Evolutionary conservation across 257 asterid species (phyloP).

Genomic region (Solanum lycopersicoides): DNA sequence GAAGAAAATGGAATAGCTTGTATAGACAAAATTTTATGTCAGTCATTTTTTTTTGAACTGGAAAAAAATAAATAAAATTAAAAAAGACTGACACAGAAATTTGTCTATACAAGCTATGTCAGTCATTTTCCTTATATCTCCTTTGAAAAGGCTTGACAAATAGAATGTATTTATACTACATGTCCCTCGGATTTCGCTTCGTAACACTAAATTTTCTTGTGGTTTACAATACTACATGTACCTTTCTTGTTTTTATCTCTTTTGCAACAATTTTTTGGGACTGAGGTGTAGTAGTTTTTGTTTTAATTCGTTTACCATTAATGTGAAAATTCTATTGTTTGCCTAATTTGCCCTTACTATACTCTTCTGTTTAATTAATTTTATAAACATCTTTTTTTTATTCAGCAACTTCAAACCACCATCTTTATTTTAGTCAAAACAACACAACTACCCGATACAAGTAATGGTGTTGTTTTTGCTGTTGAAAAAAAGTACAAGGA

Average conservation of each 20-base stretch:
- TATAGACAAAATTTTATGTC: not conserved
- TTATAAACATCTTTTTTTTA: not conserved
- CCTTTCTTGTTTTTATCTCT: not conserved
- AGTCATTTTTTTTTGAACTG: not conserved
- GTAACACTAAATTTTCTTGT: not conserved
- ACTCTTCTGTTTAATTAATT: not conserved
- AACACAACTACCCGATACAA: not conserved
- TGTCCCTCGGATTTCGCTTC: not conserved
- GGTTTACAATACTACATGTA: not conserved
- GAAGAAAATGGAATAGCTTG: not conserved
- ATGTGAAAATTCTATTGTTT: not conserved
- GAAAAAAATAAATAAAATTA: too few species aligned
- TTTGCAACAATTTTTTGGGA: not conserved
- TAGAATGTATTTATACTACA: not conserved
- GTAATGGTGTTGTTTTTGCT: not conserved
- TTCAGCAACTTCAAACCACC: not conserved
- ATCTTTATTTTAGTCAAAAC: not conserved
- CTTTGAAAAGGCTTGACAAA: not conserved
- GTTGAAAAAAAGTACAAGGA: constrained; percentile 7
- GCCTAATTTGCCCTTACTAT: not conserved
- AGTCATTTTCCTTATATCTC: not conserved
- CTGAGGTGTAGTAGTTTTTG: not conserved
- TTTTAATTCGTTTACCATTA: not conserved
- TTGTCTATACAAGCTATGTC: not conserved
- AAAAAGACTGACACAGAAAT: too few species aligned